phyloP scores from a whole-genome alignment of 345 rosid genomes.

The Murraya paniculata region DNA sequence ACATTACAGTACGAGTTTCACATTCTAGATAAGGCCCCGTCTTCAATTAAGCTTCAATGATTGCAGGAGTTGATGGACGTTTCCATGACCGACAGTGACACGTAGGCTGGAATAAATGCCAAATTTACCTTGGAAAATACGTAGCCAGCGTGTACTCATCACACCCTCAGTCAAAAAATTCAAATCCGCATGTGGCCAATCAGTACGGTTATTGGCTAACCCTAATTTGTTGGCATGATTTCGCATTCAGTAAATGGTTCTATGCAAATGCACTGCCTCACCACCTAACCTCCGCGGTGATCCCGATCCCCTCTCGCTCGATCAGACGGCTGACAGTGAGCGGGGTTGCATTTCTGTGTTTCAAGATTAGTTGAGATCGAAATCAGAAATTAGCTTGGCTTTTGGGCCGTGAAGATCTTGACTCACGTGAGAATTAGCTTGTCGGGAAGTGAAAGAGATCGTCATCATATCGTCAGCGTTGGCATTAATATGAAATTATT shows the following conservation, averaged over 20 bases:
- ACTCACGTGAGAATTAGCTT: conserved; percentile 20
- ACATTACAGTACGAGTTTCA: neutral
- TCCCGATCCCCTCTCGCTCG: neutral
- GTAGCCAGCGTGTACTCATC: conserved; percentile 16
- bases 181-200: neutral
- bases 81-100: conserved; percentile 35
- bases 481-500: neutral
- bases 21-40: neutral
- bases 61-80: conserved; percentile 10
- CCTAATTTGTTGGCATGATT: neutral
- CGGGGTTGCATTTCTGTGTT: too few relatives aligned
- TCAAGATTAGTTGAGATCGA: neutral
- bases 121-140: conserved; percentile 7
- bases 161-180: conserved; percentile 19
- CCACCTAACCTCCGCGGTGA: neutral
- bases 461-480: neutral
- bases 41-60: conserved; percentile 12
- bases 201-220: neutral
- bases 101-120: neutral
- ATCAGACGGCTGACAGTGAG: neutral
- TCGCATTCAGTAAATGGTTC: neutral
- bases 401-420: conserved; percentile 22
- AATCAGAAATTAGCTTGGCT: neutral
- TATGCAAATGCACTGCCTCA: neutral
- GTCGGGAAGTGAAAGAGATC: conserved; percentile 23